These are phyloP conservation scores for Polytolypa hystricis DNA, from an alignment of 2,329 filamentous ascomycete genomes.

Conservation along the genomic window DNA sequence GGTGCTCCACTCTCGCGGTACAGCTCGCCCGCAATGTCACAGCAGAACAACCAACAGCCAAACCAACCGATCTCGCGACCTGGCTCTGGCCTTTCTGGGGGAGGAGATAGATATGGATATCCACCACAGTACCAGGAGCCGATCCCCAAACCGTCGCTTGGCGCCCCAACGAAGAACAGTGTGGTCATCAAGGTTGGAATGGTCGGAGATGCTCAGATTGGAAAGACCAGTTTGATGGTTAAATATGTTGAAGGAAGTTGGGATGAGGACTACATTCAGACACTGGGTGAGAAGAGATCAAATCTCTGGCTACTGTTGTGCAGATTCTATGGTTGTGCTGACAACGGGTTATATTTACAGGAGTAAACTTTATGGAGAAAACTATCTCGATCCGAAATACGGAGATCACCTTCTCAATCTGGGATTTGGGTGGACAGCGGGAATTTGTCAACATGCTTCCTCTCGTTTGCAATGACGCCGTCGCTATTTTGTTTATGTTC, in stretches of 20 bases:
- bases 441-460: constrained; percentile 99
- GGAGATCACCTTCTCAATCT: constrained; percentile 98
- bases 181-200: constrained; percentile 99
- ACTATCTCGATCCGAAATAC: constrained; percentile 99
- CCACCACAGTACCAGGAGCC: constrained; percentile 42
- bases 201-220: constrained; percentile 98
- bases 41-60: constrained; percentile 26
- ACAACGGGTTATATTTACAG: constrained; percentile 29
- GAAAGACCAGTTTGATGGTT: constrained; percentile 98
- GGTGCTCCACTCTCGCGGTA: constrained; percentile 33
- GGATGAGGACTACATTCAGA: constrained; percentile 99
- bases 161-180: constrained; percentile 39
- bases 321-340: too few relatives aligned
- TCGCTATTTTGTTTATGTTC: constrained; percentile 99
- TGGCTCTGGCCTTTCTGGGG: constrained; percentile 39
- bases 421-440: constrained; percentile 93
- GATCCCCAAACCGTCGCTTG: constrained; percentile 31
- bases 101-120: constrained; percentile 33
- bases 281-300: constrained; percentile 51
- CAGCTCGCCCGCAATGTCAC: constrained; percentile 30
- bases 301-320: background rate
- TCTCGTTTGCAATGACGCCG: constrained; percentile 97
- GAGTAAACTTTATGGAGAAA: constrained; percentile 99
- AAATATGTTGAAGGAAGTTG: constrained; percentile 99
- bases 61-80: constrained; percentile 35